Conservation (phyloP, 208 protist genomes). For the Trypanosoma caninum region DNA sequence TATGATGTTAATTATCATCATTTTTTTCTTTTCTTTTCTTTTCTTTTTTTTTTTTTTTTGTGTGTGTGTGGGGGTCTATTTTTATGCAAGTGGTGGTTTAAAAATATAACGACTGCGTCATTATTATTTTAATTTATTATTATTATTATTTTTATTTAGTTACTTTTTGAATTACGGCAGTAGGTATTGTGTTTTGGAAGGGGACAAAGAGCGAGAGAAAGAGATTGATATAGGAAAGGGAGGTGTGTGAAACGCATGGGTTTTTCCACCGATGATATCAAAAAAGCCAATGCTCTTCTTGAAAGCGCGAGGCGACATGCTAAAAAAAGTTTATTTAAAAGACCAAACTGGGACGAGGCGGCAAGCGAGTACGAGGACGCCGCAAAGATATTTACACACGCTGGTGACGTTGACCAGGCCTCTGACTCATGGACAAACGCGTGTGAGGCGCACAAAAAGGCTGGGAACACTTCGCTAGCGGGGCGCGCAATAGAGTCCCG, state of each 20-base stretch:
- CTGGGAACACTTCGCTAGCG: conserved; percentile 41
- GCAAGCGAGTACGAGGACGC: conserved; percentile 70
- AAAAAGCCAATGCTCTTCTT: conserved; percentile 59
- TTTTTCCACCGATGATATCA: neutral
- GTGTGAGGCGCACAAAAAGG: conserved; percentile 43
- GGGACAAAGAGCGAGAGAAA: too few species aligned
- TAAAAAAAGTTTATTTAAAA: conserved; percentile 47
- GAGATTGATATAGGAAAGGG: conserved; percentile 11
- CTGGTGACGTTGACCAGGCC: conserved; percentile 33
- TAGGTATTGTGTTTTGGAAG: too few species aligned
- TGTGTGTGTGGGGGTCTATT: neutral
- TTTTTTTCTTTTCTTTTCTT: neutral
- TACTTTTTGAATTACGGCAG: too few species aligned
- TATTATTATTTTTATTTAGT: too few species aligned
- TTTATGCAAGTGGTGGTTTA: too few species aligned
- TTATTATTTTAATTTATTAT: too few species aligned
- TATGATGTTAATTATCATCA: neutral
- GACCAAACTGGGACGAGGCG: conserved; percentile 52
- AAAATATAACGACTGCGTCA: too few species aligned
- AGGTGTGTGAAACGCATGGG: neutral
- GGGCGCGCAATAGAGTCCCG: conserved; percentile 48
- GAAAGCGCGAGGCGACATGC: conserved; percentile 46
- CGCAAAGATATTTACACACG: conserved; percentile 60
- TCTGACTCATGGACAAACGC: conserved; percentile 39
- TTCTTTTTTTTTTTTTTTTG: neutral